Percentiles rank a stretch among this genome's conserved stretches.
phyloP scores from a whole-genome alignment of 352 stramenopile genomes.

The Phytophthora meadii region DNA sequence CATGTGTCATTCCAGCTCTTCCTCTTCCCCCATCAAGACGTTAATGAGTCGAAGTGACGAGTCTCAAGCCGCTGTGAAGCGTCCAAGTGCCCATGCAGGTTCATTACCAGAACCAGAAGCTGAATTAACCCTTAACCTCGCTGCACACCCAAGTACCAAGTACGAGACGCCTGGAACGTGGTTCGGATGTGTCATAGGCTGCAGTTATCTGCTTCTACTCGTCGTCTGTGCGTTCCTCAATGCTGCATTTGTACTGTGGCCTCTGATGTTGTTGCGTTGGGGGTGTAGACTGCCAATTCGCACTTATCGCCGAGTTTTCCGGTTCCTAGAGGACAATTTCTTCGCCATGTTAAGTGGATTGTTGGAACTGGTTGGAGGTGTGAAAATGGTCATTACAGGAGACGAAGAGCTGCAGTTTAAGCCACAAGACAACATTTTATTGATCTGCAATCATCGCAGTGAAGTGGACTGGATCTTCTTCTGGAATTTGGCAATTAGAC shows the following conservation, averaged over 20 bases:
- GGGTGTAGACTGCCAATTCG: slow-evolving; percentile 28
- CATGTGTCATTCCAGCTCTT: slow-evolving; percentile 21
- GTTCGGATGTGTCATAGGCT: slow-evolving; percentile 50
- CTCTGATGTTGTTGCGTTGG: slow-evolving; percentile 53
- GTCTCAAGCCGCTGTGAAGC: neutral
- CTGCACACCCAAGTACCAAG: slow-evolving; percentile 52
- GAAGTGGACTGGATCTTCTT: slow-evolving; percentile 89
- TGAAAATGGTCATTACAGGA: slow-evolving; percentile 67
- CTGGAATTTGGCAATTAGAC: slow-evolving; percentile 73
- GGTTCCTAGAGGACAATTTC: slow-evolving; percentile 55
- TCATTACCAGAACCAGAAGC: slow-evolving; percentile 23
- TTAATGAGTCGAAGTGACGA: slow-evolving; percentile 21
- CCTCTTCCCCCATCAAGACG: neutral
- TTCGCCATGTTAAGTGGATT: slow-evolving; percentile 69
- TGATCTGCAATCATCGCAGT: slow-evolving; percentile 82
- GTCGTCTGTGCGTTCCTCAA: slow-evolving; percentile 63
- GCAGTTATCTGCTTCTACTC: slow-evolving; percentile 56
- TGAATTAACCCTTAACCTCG: slow-evolving; percentile 35
- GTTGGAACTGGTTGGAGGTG: slow-evolving; percentile 60
- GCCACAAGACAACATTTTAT: slow-evolving; percentile 52
- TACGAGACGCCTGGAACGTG: slow-evolving; percentile 56
- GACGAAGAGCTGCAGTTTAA: slow-evolving; percentile 58
- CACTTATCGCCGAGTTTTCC: slow-evolving; percentile 38
- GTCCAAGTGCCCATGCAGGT: neutral
- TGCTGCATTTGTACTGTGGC: slow-evolving; percentile 67